Evolutionary conservation across 2,329 filamentous ascomycete species (phyloP).

Genomic region (Madurella fahalii): DNA sequence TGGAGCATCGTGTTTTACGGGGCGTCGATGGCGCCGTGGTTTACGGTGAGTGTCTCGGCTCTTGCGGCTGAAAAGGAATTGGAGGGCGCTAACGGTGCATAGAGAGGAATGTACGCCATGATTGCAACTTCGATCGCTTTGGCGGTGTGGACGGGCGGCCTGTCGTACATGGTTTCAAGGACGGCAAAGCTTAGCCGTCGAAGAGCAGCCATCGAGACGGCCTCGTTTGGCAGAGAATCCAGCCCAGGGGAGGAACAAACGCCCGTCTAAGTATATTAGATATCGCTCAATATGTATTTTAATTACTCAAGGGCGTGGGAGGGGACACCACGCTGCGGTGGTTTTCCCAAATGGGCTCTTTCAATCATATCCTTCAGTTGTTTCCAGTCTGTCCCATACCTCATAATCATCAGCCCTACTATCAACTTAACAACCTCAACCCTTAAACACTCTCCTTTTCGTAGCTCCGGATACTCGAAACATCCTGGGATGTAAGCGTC

Average conservation of each 20-base stretch:
- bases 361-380: too few species aligned
- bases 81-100: constrained; percentile 12
- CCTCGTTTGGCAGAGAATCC: not conserved
- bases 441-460: constrained; percentile 6
- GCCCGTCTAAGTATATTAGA: not conserved
- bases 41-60: constrained; percentile 47
- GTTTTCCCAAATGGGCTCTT: too few species aligned
- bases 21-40: constrained; percentile 62
- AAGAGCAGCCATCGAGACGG: too few species aligned
- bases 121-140: constrained; percentile 59
- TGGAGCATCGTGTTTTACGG: constrained; percentile 70
- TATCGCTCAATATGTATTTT: too few species aligned
- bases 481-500: not conserved
- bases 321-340: too few species aligned
- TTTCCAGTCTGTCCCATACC: too few species aligned
- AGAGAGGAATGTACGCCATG: constrained; percentile 72
- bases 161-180: constrained; percentile 42
- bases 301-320: too few species aligned
- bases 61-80: not conserved
- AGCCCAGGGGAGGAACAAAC: not conserved
- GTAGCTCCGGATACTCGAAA: constrained; percentile 1
- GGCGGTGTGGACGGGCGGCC: constrained; percentile 53
- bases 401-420: too few species aligned
- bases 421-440: too few species aligned
- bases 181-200: not conserved